Evolutionary conservation across 148 eudicot species (phyloP).

Genomic region (Rheum nobile): DNA sequence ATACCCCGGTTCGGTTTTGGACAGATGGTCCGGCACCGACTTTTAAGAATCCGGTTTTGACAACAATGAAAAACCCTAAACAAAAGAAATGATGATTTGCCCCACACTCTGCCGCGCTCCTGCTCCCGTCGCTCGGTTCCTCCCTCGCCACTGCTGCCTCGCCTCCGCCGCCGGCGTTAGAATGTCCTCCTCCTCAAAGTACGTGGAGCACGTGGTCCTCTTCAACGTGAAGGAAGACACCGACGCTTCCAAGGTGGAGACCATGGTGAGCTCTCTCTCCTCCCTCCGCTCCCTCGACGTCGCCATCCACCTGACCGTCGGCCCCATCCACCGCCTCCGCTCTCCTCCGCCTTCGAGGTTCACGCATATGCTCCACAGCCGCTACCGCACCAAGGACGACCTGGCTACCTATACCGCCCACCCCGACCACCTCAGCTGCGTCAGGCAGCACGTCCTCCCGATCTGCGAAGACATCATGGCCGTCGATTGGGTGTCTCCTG

Average conservation of each 20-base stretch:
- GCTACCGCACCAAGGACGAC: conserved; percentile 50
- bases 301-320: conserved; percentile 48
- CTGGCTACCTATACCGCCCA: conserved; percentile 43
- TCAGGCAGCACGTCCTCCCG: conserved; percentile 35
- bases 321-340: conserved; percentile 27
- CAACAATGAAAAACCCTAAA: not conserved
- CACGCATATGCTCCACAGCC: conserved; percentile 76
- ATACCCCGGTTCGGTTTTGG: no score
- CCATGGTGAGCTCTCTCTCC: conserved; percentile 52
- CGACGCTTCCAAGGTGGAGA: conserved; percentile 23
- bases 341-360: conserved; percentile 32
- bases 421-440: conserved; percentile 52
- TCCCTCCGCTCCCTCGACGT: conserved; percentile 35
- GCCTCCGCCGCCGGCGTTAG: conserved; percentile 17
- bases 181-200: conserved; percentile 29
- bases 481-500: conserved; percentile 54
- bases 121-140: conserved; percentile 1
- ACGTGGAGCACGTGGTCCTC: conserved; percentile 72
- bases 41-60: not conserved
- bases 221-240: conserved; percentile 49
- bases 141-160: not conserved
- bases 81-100: not conserved
- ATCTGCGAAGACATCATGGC: conserved; percentile 74
- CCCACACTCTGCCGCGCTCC: not conserved
- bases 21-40: no score